Conservation (phyloP, 78 protist species). For the Polysphondylium violaceum region DNA sequence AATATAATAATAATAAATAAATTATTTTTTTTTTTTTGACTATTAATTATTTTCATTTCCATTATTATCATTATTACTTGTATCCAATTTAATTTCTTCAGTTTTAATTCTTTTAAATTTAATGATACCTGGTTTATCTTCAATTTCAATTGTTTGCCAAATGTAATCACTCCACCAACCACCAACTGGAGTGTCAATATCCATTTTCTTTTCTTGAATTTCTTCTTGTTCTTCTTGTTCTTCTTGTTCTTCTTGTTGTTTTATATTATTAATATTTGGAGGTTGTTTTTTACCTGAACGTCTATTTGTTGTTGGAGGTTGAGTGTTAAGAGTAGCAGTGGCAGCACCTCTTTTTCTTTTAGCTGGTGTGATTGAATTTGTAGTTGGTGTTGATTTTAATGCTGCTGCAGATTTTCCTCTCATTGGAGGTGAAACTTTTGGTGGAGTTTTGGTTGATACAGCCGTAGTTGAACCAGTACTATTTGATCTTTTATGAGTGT, state of each 20-base stretch:
- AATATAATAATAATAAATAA: no score
- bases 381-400: not conserved
- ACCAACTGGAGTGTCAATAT: no score
- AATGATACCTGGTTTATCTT: not conserved
- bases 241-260: not conserved
- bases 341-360: conserved; percentile 6
- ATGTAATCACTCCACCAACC: conserved; percentile 26
- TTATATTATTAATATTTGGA: not conserved
- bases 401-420: not conserved
- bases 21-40: not conserved
- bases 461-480: not conserved
- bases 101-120: conserved; percentile 21
- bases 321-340: not conserved
- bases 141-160: not conserved
- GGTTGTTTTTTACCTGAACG: not conserved
- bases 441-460: not conserved
- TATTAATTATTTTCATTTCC: not conserved
- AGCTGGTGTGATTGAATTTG: not conserved
- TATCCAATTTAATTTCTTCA: not conserved
- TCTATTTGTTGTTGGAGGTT: not conserved
- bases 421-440: not conserved
- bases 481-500: not conserved
- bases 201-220: not conserved
- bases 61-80: not conserved
- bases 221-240: not conserved